Conservation (phyloP, 179 eudicot genomes). For the Carnegiea gigantea region DNA sequence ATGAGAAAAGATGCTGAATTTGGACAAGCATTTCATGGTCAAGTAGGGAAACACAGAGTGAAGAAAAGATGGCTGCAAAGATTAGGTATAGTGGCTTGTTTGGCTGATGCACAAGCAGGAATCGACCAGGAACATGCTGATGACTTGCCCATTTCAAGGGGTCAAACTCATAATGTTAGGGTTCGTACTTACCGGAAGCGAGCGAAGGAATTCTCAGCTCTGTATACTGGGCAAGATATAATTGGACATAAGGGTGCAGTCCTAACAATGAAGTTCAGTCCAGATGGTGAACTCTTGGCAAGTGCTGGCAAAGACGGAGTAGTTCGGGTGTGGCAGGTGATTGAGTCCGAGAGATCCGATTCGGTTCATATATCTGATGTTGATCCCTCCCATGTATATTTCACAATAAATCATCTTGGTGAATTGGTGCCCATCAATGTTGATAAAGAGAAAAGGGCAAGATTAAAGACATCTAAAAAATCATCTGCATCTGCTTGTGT, state of each 20-base stretch:
- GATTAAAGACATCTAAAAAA: constrained; percentile 49
- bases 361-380: constrained; percentile 32
- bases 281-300: constrained; percentile 69
- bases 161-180: constrained; percentile 35
- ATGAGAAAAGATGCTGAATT: constrained; percentile 43
- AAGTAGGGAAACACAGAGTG: constrained; percentile 36
- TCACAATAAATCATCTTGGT: constrained; percentile 50
- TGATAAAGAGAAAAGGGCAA: constrained; percentile 45
- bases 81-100: constrained; percentile 42
- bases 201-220: constrained; percentile 68
- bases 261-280: constrained; percentile 82
- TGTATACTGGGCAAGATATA: constrained; percentile 66
- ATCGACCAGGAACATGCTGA: constrained; percentile 21
- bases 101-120: constrained; percentile 25
- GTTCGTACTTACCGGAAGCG: constrained; percentile 50
- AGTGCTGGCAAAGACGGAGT: constrained; percentile 82
- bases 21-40: constrained; percentile 10
- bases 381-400: constrained; percentile 59
- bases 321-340: constrained; percentile 84
- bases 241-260: constrained; percentile 77
- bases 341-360: constrained; percentile 50
- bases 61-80: constrained; percentile 62
- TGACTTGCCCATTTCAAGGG: constrained; percentile 21
- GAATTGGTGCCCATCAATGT: constrained; percentile 50
- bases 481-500: constrained; percentile 66